A percentile compares a stretch with the other conserved stretches of the same genome.
phyloP scores from a whole-genome alignment of 2,329 filamentous ascomycete species.

The Aspergillus oerlinghausenensis region DNA sequence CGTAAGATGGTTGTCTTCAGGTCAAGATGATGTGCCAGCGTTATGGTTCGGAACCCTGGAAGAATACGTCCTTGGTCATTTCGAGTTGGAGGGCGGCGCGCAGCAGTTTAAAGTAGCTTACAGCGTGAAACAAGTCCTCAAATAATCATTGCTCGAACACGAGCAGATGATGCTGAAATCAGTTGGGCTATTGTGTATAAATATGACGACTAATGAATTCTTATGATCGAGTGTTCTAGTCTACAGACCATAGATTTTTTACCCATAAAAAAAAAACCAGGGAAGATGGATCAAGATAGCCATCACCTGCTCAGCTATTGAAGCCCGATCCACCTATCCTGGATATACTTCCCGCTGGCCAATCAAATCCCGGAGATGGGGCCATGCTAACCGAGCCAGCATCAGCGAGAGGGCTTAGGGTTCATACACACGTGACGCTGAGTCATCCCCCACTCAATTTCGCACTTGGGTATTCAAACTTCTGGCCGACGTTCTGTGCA shows the following conservation, averaged over 20 bases:
- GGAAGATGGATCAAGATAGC: background rate
- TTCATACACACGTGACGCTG: slow-evolving; percentile 14
- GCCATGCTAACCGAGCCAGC: slow-evolving; percentile 17
- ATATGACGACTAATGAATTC: background rate
- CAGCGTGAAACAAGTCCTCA: slow-evolving; percentile 20
- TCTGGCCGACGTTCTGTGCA: slow-evolving; percentile 20
- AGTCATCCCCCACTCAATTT: slow-evolving; percentile 39
- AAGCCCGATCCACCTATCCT: background rate
- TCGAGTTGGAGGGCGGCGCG: slow-evolving; percentile 19
- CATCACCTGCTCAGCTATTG: background rate
- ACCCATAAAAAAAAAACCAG: background rate
- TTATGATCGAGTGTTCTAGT: background rate
- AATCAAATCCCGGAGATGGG: slow-evolving; percentile 3
- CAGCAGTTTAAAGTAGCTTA: slow-evolving; percentile 26
- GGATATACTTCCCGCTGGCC: slow-evolving; percentile 1
- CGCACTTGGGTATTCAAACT: slow-evolving; percentile 27
- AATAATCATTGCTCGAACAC: slow-evolving; percentile 15
- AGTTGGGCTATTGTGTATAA: background rate
- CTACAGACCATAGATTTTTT: too few relatives aligned
- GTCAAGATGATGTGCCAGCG: slow-evolving; percentile 16
- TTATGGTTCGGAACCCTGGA: slow-evolving; percentile 36
- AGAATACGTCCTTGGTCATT: slow-evolving; percentile 30
- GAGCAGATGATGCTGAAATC: slow-evolving; percentile 11
- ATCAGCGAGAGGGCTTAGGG: slow-evolving; percentile 32
- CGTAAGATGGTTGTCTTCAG: slow-evolving; percentile 26